A percentile compares a stretch with the other conserved stretches of the same genome.
These are phyloP conservation scores for Posidonia australis DNA, from an alignment of 106 monocot genomes.

Conservation along the genomic window DNA sequence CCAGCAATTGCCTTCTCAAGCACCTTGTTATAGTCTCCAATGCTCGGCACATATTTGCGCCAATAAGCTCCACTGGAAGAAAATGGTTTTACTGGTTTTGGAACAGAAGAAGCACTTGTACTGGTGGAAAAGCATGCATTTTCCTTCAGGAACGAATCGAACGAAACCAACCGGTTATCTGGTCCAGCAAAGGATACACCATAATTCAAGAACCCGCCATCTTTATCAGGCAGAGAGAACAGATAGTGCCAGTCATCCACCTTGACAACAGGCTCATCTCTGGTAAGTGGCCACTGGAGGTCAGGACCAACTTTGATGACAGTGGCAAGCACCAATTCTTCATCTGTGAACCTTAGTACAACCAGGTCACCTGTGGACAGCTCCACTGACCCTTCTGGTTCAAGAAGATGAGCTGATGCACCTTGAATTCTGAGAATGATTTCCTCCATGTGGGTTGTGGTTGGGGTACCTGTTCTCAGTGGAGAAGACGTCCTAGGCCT, in stretches of 20 bases:
- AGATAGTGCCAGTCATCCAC: constrained; percentile 66
- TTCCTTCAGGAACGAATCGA: constrained; percentile 51
- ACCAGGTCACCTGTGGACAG: constrained; percentile 51
- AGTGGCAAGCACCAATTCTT: constrained; percentile 37
- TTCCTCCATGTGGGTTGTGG: too few relatives aligned
- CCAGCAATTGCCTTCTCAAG: constrained; percentile 69
- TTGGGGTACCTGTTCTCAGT: too few relatives aligned
- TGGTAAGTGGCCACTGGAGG: constrained; percentile 71
- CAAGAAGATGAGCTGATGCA: constrained; percentile 25
- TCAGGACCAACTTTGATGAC: constrained; percentile 35
- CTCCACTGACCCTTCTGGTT: constrained; percentile 25
- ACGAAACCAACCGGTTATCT: constrained; percentile 9
- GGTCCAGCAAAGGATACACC: constrained; percentile 36
- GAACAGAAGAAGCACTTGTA: neutral
- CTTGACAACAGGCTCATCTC: constrained; percentile 81
- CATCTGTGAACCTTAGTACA: constrained; percentile 32
- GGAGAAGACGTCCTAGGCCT: too few relatives aligned
- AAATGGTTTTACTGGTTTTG: neutral
- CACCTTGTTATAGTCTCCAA: constrained; percentile 69
- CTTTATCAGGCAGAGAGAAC: constrained; percentile 56
- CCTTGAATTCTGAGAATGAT: too few relatives aligned
- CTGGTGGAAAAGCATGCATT: constrained; percentile 47
- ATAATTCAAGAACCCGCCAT: constrained; percentile 59
- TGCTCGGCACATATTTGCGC: constrained; percentile 50
- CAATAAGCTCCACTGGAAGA: constrained; percentile 23